Percentiles rank a stretch among this genome's conserved stretches.
Conservation (phyloP, 495 filamentous ascomycete genomes). For the Xylaria acuta region DNA sequence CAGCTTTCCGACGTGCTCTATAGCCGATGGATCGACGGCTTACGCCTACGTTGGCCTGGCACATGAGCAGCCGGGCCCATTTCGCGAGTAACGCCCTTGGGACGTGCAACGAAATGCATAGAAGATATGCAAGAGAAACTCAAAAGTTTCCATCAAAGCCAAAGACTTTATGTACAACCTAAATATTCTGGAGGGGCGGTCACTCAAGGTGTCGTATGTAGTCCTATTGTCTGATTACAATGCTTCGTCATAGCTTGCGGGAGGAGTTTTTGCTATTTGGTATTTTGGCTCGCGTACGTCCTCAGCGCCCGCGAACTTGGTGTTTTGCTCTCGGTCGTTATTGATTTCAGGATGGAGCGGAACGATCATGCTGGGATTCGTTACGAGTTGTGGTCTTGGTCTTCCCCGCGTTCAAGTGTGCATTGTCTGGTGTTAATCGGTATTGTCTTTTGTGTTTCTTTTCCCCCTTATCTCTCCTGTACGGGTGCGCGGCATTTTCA, state of each 20-base stretch:
- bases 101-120: not conserved
- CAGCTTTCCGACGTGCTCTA: slow-evolving; percentile 90
- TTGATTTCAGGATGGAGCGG: not conserved
- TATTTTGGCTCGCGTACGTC: not conserved
- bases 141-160: not conserved
- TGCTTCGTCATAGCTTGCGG: not conserved
- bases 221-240: slow-evolving; percentile 10
- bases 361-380: not conserved
- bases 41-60: slow-evolving; percentile 76
- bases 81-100: not conserved
- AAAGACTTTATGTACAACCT: slow-evolving; percentile 3
- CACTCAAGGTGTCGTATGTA: not conserved
- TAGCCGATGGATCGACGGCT: slow-evolving; percentile 83
- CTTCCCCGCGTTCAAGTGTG: slow-evolving; percentile 9
- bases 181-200: not conserved
- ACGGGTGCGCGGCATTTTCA: not conserved
- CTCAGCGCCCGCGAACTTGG: not conserved
- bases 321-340: not conserved
- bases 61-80: not conserved
- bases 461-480: not conserved
- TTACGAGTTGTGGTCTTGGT: slow-evolving; percentile 1
- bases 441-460: not conserved
- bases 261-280: slow-evolving; percentile 5
- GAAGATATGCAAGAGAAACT: not conserved
- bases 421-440: slow-evolving; percentile 20